Conservation (phyloP, 495 filamentous ascomycete genomes). For the Lophium mytilinum region DNA sequence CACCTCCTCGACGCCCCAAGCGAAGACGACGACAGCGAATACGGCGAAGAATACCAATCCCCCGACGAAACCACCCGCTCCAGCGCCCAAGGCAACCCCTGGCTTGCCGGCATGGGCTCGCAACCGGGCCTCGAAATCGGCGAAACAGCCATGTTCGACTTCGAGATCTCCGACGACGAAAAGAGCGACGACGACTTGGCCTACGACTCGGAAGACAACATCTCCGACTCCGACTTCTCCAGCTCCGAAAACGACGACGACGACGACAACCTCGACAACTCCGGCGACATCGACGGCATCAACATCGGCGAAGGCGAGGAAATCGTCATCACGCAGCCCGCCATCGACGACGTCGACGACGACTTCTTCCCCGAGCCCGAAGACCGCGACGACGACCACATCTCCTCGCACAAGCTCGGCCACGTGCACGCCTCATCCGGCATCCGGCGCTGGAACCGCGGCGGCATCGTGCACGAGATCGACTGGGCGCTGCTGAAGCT, state of each 20-base stretch:
- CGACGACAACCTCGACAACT: constrained; percentile 3
- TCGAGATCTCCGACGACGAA: constrained; percentile 31
- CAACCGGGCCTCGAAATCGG: constrained; percentile 19
- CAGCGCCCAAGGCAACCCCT: constrained; percentile 19
- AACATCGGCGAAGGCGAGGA: constrained; percentile 63
- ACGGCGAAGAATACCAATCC: constrained; percentile 8
- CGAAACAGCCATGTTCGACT: constrained; percentile 6
- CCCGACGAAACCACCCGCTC: constrained; percentile 16
- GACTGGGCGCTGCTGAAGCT: constrained; percentile 94
- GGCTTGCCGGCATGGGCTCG: constrained; percentile 21
- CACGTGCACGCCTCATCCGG: constrained; percentile 85
- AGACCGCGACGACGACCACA: constrained; percentile 63
- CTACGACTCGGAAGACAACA: constrained; percentile 21
- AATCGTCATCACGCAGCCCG: constrained; percentile 74
- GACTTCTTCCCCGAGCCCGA: constrained; percentile 62
- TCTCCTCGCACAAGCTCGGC: constrained; percentile 68
- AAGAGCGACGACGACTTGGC: constrained; percentile 16
- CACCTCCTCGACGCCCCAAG: constrained; percentile 86
- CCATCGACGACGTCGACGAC: constrained; percentile 74
- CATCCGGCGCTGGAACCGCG: constrained; percentile 58
- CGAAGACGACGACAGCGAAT: constrained; percentile 38
- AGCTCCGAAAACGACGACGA: constrained; percentile 12
- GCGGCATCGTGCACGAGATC: constrained; percentile 75
- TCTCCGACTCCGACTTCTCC: constrained; percentile 46
- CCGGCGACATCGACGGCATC: constrained; percentile 76